Evolutionary conservation across 2,329 filamentous ascomycete species (phyloP).

Genomic region (Ilyonectria destructans): DNA sequence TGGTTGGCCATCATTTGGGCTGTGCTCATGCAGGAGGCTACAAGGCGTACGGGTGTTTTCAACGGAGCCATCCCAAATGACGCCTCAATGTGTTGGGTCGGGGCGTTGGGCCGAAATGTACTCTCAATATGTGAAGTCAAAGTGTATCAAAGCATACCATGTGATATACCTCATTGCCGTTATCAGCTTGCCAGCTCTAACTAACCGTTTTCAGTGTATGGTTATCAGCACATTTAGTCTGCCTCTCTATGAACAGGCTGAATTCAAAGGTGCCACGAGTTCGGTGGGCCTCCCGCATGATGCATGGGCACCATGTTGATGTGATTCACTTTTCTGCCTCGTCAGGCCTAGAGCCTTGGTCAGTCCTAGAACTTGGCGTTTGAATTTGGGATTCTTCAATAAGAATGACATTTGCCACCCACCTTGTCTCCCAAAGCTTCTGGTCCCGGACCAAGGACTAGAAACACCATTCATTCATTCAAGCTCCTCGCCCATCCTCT

Average conservation of each 20-base stretch:
- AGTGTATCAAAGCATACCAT: too few species aligned
- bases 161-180: background rate
- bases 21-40: background rate
- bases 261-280: background rate
- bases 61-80: too few species aligned
- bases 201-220: too few species aligned
- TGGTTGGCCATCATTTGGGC: background rate
- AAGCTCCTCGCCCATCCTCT: too few species aligned
- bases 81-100: too few species aligned
- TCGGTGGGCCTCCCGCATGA: background rate
- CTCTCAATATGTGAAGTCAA: too few species aligned
- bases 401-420: background rate
- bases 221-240: background rate
- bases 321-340: background rate
- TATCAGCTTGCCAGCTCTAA: background rate
- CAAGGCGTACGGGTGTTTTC: background rate
- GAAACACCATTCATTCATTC: too few species aligned
- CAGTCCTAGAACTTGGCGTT: too few species aligned
- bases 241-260: background rate
- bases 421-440: too few species aligned
- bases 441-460: too few species aligned
- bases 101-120: too few species aligned
- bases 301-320: background rate
- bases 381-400: background rate
- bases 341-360: too few species aligned